phyloP scores from a whole-genome alignment of 1,284 basidiomycete genomes.

The Ustilago esculenta region DNA sequence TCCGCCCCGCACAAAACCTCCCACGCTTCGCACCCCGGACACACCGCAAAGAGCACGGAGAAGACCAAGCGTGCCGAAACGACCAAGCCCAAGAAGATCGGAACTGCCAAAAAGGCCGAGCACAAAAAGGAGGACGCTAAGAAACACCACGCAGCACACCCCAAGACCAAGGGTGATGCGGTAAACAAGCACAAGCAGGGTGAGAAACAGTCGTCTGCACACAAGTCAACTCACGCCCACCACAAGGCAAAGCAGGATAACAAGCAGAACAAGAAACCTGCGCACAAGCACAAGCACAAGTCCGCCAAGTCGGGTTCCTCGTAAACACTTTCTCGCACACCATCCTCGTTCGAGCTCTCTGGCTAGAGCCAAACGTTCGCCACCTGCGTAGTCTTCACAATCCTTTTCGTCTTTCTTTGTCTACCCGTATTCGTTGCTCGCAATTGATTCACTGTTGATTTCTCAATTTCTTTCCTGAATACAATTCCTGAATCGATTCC shows the following conservation, averaged over 20 bases:
- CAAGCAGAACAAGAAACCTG: constrained; percentile 28
- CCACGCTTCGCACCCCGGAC: constrained; percentile 1
- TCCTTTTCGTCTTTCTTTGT: too few relatives aligned
- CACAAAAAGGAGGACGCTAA: constrained; percentile 3
- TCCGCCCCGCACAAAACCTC: constrained; percentile 4
- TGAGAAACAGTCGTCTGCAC: constrained; percentile 1
- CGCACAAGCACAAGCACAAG: constrained; percentile 30
- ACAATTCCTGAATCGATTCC: too few relatives aligned
- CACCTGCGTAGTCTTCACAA: too few relatives aligned
- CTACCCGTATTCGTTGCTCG: too few relatives aligned
- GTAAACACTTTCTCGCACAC: too few relatives aligned
- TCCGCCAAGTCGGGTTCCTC: neutral
- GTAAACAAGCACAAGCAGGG: constrained; percentile 8
- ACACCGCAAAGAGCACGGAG: neutral
- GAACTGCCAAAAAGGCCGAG: constrained; percentile 1
- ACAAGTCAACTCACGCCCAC: constrained; percentile 1
- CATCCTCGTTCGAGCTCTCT: too few relatives aligned
- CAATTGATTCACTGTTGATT: too few relatives aligned
- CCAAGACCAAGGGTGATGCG: neutral
- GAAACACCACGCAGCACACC: neutral
- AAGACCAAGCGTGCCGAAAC: constrained; percentile 1
- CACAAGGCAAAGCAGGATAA: constrained; percentile 2
- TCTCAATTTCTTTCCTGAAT: too few relatives aligned
- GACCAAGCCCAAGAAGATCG: too few relatives aligned
- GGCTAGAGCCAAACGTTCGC: too few relatives aligned